Evolutionary conservation across 2,329 filamentous ascomycete species (phyloP), one percentile per base, ranked within the genome.

Genomic region (Aspergillus brunneoviolaceus): DNA sequence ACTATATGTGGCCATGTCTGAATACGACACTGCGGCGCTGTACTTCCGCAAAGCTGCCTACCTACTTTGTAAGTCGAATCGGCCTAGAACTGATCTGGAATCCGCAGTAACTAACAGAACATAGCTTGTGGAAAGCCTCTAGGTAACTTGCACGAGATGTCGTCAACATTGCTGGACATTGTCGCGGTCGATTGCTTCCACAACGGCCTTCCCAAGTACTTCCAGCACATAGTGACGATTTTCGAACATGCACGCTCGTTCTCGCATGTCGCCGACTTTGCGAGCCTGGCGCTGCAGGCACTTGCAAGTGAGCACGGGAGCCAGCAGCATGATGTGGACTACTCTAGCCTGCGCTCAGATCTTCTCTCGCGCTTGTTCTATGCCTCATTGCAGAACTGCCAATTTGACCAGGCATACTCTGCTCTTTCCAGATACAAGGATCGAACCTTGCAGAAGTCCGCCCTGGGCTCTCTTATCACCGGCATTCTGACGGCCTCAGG

Each of bases 361-460:
- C 86, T 98, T 69, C 86, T 96, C 21, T 89, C 87, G 65, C 89
- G 92, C 2, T 83, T 96, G 2, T 98, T 98, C 80, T 89, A 87
- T 63, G 90, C 92, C 19, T 88, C 92, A 0, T 81, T 95, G 21
- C 86, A 90, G 61, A 92, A 89, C 19, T 90, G 87, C 6, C 88
- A 90, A 59, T 98, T 92, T 70, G 87, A 92, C 61, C 82, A 90
- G 47, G 94, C 95, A 0, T 96, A 96, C 75, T 87, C 88, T 4
- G 90, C 90, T 0, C 82, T 98, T 29, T 80, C 88, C 14, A 84
- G 89, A 59, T 89, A 96, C 74, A 84, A 85, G 48, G 87, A 96
- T 69, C 79, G 82, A 58, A 85, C 88, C 0, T 77, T 97, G 72
- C 89, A 91, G 76, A 85, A 83, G 59, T 87, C 89, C 0, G 89